Evolutionary conservation across 306 rosid genomes (phyloP).

Genomic region (Potentilla sterilis): DNA sequence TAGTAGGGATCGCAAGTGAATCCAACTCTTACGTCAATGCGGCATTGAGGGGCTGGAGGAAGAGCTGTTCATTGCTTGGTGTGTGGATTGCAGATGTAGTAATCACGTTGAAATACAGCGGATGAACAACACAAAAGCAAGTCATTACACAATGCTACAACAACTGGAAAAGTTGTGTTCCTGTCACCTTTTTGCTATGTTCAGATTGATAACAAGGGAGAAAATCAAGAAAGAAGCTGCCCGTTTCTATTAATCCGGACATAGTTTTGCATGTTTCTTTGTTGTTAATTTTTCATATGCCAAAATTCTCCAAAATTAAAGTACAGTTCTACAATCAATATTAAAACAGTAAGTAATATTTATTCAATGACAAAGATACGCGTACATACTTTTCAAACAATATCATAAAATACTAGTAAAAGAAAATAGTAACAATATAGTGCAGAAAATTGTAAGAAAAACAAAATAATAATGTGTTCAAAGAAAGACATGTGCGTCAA

Average conservation of each 20-base stretch:
- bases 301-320: too few species aligned
- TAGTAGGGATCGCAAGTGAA: background rate
- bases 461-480: background rate
- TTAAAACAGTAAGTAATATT: too few species aligned
- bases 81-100: constrained; percentile 4
- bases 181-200: background rate
- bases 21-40: background rate
- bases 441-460: background rate
- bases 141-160: background rate
- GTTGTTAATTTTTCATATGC: too few species aligned
- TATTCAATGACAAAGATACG: too few species aligned
- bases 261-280: too few species aligned
- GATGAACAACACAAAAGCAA: background rate
- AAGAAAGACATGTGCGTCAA: too few species aligned
- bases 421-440: background rate
- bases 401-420: background rate
- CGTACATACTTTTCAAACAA: too few species aligned
- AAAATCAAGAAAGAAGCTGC: background rate
- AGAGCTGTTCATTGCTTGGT: background rate
- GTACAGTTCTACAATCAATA: too few species aligned
- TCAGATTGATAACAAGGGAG: background rate
- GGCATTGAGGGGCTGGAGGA: background rate
- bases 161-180: background rate
- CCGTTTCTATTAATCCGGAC: background rate
- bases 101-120: background rate